Evolutionary conservation across 768 basidiomycete genomes (phyloP).

Genomic region (Leccinum incarnatum): DNA sequence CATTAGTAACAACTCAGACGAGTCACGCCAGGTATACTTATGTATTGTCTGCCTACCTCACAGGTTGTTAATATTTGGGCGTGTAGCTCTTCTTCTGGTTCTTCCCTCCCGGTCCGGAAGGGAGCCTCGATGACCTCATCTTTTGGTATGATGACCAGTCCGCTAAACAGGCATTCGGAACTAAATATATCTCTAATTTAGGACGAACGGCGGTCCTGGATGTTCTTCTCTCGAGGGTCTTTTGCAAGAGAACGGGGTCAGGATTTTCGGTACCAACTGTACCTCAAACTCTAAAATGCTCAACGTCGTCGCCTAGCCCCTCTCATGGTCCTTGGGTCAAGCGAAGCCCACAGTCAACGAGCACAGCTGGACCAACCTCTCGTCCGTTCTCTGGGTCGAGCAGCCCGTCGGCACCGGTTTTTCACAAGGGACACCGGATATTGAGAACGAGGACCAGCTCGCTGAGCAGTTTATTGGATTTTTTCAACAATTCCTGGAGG

Average conservation of each 20-base stretch:
- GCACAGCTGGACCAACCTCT: conserved; percentile 78
- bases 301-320: conserved; percentile 44
- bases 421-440: conserved; percentile 66
- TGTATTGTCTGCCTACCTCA: neutral
- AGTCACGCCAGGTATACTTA: conserved; percentile 58
- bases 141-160: conserved; percentile 50
- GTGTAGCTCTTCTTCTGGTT: conserved; percentile 79
- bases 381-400: conserved; percentile 71
- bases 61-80: neutral
- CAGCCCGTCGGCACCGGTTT: conserved; percentile 81
- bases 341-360: conserved; percentile 63
- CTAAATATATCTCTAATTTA: conserved; percentile 20
- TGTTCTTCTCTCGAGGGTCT: conserved; percentile 73
- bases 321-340: conserved; percentile 63
- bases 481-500: conserved; percentile 69
- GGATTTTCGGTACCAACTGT: conserved; percentile 24
- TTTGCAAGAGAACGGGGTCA: conserved; percentile 72
- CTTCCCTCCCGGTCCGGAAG: conserved; percentile 74
- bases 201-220: conserved; percentile 82
- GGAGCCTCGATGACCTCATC: conserved; percentile 68
- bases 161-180: neutral
- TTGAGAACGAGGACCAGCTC: conserved; percentile 55
- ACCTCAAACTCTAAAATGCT: conserved; percentile 9
- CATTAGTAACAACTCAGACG: conserved; percentile 56
- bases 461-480: conserved; percentile 56